Evolutionary conservation across 345 rosid genomes (phyloP).

Genomic region (Populus ilicifolia): DNA sequence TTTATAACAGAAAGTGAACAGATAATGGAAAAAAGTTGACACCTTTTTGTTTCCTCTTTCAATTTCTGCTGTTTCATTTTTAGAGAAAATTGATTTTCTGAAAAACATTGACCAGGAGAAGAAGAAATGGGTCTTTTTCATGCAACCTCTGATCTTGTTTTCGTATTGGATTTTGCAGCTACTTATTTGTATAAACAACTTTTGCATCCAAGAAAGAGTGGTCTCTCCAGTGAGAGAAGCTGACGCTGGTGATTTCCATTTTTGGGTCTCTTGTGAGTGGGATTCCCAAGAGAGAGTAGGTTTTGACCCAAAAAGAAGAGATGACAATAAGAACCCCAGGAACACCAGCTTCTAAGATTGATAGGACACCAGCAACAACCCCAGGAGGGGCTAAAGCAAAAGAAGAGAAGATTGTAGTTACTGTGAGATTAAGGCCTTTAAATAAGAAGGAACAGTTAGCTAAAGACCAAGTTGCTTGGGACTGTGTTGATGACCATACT

Average conservation of each 20-base stretch:
- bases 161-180: conserved; percentile 5
- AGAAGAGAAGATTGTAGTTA: conserved; percentile 97
- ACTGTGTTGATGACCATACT: conserved; percentile 78
- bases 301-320: not conserved
- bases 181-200: not conserved
- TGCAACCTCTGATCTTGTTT: not conserved
- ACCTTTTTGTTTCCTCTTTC: not conserved
- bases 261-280: not conserved
- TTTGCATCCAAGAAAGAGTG: not conserved
- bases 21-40: not conserved
- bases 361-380: conserved; percentile 53
- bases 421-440: conserved; percentile 85
- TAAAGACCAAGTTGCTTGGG: conserved; percentile 94
- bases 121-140: not conserved
- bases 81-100: not conserved
- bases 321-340: conserved; percentile 69
- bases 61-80: not conserved
- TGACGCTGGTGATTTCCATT: not conserved
- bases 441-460: conserved; percentile 82
- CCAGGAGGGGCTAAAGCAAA: conserved; percentile 45
- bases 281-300: not conserved
- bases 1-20: not conserved
- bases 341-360: conserved; percentile 78
- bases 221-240: conserved; percentile 5
- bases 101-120: not conserved